Evolutionary conservation across 768 basidiomycete genomes (phyloP), one percentile per base, ranked within the genome.

Genomic region (Amanita subjunquillea): DNA sequence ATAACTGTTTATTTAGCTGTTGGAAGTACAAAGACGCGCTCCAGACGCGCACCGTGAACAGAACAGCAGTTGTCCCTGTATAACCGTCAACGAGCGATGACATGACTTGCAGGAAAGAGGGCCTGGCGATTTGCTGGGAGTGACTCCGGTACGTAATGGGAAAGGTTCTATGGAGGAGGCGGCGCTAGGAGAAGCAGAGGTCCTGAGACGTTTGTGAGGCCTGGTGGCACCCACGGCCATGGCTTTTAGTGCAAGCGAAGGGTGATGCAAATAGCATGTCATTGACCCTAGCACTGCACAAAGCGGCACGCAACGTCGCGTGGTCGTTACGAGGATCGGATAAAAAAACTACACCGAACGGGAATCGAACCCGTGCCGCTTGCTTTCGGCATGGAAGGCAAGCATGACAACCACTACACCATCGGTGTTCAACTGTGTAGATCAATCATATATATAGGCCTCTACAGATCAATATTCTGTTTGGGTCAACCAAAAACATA

Each of bases 331-430:
- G 13, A 13, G 12, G 8, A 10, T 10, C 12, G 1, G 12, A 46
- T 20, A 38, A 40, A 48, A 29, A 29, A 27, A 17, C 1, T 45
- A 47, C 30, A 34, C 34, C 34, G 25, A 39, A 29, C 39, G 53
- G 45, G 38, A 41, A 17, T 47, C 53, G 53, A 54, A 54, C 53
- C 53, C 53, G 39, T 54, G 53, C 53, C 45, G 53, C 47, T 54
- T 48, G 53, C 47, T 48, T 85, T 29, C 43, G 6, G 10, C 10
- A 25, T 32, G 84, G 85, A 86, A 86, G 84, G 83, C 84, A 86
- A 86, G 85, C 83, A 87, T 87, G 84, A 86, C 86, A 87, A 85
- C 85, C 84, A 76, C 82, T 87, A 87, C 85, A 87, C 85, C 85
- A 87, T 82, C 72, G 71, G 72, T 52, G 51, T 52, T 13, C 4